Conservation (phyloP, 768 basidiomycete species). For the Saitozyma podzolica region DNA sequence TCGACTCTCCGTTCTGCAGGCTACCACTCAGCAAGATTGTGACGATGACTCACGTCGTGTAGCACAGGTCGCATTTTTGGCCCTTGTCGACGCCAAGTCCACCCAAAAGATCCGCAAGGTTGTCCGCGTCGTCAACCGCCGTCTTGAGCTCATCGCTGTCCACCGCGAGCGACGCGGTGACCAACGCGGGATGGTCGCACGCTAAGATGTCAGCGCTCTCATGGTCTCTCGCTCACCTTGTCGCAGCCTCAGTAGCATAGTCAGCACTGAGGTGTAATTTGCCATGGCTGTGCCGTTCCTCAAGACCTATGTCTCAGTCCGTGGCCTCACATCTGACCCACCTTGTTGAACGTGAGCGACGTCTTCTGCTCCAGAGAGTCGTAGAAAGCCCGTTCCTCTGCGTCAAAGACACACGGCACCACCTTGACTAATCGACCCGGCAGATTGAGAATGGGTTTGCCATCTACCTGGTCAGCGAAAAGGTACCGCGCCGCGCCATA, state of each 20-base stretch:
- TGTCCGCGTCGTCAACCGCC: conserved; percentile 60
- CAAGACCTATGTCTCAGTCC: conserved; percentile 34
- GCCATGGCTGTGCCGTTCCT: conserved; percentile 46
- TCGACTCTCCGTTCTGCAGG: no score
- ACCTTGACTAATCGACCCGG: conserved; percentile 72
- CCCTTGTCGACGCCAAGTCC: conserved; percentile 63
- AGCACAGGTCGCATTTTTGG: conserved; percentile 78
- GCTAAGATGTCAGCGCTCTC: conserved; percentile 57
- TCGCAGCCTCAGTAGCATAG: conserved; percentile 67
- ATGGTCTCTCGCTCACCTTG: conserved; percentile 64
- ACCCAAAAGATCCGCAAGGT: conserved; percentile 71
- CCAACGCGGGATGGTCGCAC: conserved; percentile 83
- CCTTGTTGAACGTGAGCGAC: conserved; percentile 61
- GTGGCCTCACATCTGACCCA: conserved; percentile 8
- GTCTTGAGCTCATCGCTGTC: conserved; percentile 72
- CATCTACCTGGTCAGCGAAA: conserved; percentile 50
- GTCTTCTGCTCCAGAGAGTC: conserved; percentile 65
- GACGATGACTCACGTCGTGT: conserved; percentile 59
- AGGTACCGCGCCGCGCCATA: conserved; percentile 53
- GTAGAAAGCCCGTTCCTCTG: conserved; percentile 78
- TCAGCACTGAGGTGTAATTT: conserved; percentile 54
- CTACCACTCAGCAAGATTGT: no score
- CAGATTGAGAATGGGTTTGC: conserved; percentile 76
- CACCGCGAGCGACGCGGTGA: conserved; percentile 63
- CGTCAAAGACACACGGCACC: conserved; percentile 73